phyloP scores from a whole-genome alignment of 768 basidiomycete species.

The Royoungia palumana region DNA sequence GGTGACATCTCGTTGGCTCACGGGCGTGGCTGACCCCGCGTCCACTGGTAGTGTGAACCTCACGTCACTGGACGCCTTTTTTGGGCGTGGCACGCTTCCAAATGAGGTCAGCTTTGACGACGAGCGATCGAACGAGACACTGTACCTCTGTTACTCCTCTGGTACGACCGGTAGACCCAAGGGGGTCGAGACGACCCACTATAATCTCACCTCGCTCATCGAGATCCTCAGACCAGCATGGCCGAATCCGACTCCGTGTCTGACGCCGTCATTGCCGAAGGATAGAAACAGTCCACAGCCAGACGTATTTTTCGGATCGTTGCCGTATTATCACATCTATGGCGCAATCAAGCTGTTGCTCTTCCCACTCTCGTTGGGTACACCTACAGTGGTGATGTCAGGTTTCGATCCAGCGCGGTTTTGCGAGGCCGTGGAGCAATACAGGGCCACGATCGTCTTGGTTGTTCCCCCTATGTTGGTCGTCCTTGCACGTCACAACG shows the following conservation, averaged over 20 bases:
- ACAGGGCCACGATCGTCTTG: conserved; percentile 54
- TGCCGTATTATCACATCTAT: conserved; percentile 60
- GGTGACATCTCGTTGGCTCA: conserved; percentile 47
- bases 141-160: conserved; percentile 59
- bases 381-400: conserved; percentile 54
- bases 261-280: conserved; percentile 11
- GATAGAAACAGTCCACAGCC: conserved; percentile 1
- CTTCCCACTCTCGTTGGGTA: conserved; percentile 50
- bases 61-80: conserved; percentile 45
- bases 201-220: conserved; percentile 61
- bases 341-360: conserved; percentile 61
- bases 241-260: conserved; percentile 34
- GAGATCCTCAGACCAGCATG: conserved; percentile 48
- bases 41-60: conserved; percentile 34
- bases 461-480: conserved; percentile 87
- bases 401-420: conserved; percentile 72
- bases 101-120: conserved; percentile 58
- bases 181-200: conserved; percentile 65
- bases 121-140: conserved; percentile 51
- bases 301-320: conserved; percentile 58
- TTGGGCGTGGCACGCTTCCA: conserved; percentile 45
- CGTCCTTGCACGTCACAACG: conserved; percentile 64
- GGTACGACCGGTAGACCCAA: conserved; percentile 83
- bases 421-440: conserved; percentile 61
- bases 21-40: conserved; percentile 30